A percentile compares a stretch with the other conserved stretches of the same genome.
Evolutionary conservation across 106 monocot genomes (phyloP).

Genomic region (Iris macrosiphon): DNA sequence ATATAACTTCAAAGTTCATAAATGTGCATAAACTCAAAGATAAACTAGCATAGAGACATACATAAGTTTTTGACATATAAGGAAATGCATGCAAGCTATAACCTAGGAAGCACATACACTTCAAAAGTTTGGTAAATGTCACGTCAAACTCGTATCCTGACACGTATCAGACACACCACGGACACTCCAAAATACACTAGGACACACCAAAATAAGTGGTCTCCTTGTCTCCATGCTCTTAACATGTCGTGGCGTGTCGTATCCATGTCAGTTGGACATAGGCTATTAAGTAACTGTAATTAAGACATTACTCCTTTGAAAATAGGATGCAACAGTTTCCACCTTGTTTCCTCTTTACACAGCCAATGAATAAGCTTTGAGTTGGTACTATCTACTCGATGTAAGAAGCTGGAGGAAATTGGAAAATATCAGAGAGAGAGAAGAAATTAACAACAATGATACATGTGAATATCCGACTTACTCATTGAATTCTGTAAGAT

Average conservation of each 20-base stretch:
- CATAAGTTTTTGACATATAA: not conserved
- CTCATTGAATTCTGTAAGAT: conserved; percentile 93
- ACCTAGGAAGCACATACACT: too few species aligned
- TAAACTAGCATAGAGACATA: not conserved
- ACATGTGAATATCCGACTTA: conserved; percentile 16
- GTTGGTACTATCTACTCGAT: conserved; percentile 79
- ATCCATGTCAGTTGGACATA: too few species aligned
- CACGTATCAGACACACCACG: too few species aligned
- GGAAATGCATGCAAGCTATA: not conserved
- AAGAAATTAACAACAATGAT: not conserved
- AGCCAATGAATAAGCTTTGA: conserved; percentile 72
- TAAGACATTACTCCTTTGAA: too few species aligned
- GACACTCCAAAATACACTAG: too few species aligned
- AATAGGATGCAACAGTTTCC: not conserved
- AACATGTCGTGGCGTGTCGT: too few species aligned
- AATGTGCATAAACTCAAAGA: not conserved
- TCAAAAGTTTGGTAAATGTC: too few species aligned
- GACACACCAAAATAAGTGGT: too few species aligned
- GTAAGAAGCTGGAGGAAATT: conserved; percentile 59
- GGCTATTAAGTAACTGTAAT: too few species aligned
- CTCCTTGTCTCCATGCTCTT: too few species aligned
- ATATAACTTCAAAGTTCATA: too few species aligned
- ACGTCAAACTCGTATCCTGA: too few species aligned
- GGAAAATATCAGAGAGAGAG: conserved; percentile 6
- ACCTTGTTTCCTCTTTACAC: conserved; percentile 91